Base-by-base conservation (phyloP, 2,329 filamentous ascomycete species). In the Cordyceps tenuipes region DNA sequence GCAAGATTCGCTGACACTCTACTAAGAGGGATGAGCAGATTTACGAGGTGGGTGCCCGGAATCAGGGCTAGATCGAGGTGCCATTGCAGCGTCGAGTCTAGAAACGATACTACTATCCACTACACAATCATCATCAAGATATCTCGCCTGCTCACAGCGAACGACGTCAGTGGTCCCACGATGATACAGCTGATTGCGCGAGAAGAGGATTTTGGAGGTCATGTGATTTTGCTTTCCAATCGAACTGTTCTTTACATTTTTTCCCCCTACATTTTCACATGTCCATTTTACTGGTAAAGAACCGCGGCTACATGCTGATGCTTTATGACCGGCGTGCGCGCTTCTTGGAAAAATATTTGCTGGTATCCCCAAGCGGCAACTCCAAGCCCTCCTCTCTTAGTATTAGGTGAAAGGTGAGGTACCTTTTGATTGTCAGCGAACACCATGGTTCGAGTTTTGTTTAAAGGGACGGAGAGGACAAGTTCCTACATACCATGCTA, bases 281-380 rank as follows among this genome's bases (percentile, higher is more conserved):
- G 3, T 10, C 34, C 12, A 13, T 12, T 6, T 10, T 36, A 10
- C 34, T 10, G 9, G 34, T 9, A 36, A 10, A 8, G 34, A 10
- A 13, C 4, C 12, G 12, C 2, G 3, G 2, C 3, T 12, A 9
- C 34, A 36, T 36, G 34, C 6, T 36, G 2, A 7, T 36, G 15
- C 29, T 43, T 43, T 15, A 43, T 39, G 26, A 12, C 3, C 12
- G 13, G 19, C 23, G 43, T 10, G 29, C 43, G 15, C 43, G 41
- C 15, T 7, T 43, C 13, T n/a, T 68, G 21, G 59, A 59, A 54
- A 69, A 67, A 23, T 67, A 69, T 5, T 63, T 51, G 12, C 66
- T 65, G 0, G 66, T 68, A 13, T 69, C 63, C 8, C 67, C 67
- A 0, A 69, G 63, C 0, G 67, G 67, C 1, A 68, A 44, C 39